Conservation (phyloP, 192 early-diverging fungal species). For the Mortierella hygrophila region DNA sequence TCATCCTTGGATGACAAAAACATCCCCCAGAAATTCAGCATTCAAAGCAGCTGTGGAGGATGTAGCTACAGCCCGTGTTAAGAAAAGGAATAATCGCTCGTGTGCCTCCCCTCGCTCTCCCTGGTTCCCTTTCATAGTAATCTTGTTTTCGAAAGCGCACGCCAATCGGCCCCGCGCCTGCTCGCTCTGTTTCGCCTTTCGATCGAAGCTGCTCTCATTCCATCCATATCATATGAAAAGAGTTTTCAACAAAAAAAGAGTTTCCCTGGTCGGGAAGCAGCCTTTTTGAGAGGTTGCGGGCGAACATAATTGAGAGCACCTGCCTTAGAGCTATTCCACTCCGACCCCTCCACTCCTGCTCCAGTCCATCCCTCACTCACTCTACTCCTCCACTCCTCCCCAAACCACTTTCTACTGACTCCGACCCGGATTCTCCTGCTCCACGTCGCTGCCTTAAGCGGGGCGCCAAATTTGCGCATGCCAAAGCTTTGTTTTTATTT, state of each 20-base stretch:
- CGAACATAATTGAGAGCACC: constrained; percentile 1
- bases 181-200: not conserved
- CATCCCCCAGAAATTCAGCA: not conserved
- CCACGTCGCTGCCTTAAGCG: constrained; percentile 8
- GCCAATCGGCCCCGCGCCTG: not conserved
- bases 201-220: not conserved
- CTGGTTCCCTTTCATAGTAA: not conserved
- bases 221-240: constrained; percentile 15
- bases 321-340: not conserved
- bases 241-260: not conserved
- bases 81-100: not conserved
- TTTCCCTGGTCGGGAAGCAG: not conserved
- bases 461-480: constrained; percentile 3
- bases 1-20: not conserved
- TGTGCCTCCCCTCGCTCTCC: not conserved
- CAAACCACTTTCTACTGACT: not conserved
- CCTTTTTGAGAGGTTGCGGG: not conserved
- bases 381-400: not conserved
- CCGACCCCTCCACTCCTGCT: not conserved
- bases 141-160: not conserved
- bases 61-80: not conserved
- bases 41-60: not conserved
- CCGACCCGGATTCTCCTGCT: constrained; percentile 15
- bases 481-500: not conserved
- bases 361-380: not conserved